Percentiles rank a stretch among this genome's conserved stretches.
Evolutionary conservation across 1,139 yeast species (phyloP).

Genomic region (Candida glucosophila): DNA sequence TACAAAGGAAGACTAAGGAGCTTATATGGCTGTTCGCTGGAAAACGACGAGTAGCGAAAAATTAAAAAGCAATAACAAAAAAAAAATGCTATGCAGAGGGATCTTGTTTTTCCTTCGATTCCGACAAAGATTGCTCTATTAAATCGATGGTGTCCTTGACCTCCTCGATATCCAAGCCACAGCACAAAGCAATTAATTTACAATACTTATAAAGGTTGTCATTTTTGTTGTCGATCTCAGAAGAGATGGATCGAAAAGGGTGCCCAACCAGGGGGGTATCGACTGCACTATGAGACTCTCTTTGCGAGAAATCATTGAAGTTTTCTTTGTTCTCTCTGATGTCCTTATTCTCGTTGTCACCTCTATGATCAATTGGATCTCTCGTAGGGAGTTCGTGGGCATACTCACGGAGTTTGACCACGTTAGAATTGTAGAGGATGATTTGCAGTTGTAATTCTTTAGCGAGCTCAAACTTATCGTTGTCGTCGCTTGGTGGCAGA

Average conservation of each 20-base stretch:
- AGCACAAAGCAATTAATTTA: conserved; percentile 33
- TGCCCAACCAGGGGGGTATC: conserved; percentile 21
- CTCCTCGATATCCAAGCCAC: conserved; percentile 36
- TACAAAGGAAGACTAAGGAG: no score
- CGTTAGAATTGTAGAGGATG: no score
- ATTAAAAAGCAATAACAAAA: neutral
- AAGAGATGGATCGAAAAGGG: no score
- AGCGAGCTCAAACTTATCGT: no score
- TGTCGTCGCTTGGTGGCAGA: neutral
- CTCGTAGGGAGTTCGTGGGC: neutral
- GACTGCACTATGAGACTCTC: conserved; percentile 5
- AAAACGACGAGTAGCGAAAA: neutral
- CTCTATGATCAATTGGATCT: neutral
- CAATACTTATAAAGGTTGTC: conserved; percentile 36
- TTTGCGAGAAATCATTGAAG: neutral
- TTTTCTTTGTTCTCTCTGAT: conserved; percentile 2
- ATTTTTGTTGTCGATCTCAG: no score
- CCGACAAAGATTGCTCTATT: conserved; percentile 30
- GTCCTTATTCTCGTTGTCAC: conserved; percentile 4
- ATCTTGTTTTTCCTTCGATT: conserved; percentile 4
- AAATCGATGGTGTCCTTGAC: conserved; percentile 36
- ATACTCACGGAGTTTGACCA: no score
- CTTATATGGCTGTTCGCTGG: neutral
- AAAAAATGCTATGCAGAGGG: no score
- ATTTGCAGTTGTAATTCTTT: no score